These are phyloP conservation scores for Melastoma candidum DNA, from an alignment of 441 rosid species.

Conservation along the genomic window DNA sequence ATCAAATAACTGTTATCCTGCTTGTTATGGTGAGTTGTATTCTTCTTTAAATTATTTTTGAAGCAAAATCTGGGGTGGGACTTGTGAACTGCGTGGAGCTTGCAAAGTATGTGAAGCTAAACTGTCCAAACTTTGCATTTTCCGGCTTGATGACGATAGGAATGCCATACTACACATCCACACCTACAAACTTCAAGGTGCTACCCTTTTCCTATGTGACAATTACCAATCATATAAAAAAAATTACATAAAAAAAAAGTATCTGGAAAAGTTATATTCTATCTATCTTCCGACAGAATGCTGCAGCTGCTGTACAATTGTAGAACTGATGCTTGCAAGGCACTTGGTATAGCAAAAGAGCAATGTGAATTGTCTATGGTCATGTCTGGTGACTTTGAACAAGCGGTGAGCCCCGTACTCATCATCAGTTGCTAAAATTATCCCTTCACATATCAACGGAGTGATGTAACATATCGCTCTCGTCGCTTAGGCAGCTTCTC, in stretches of 20 bases:
- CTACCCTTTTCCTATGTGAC: slow-evolving; percentile 11
- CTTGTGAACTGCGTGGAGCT: slow-evolving; percentile 60
- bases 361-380: slow-evolving; percentile 85
- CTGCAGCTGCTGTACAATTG: slow-evolving; percentile 56
- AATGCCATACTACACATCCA: slow-evolving; percentile 78
- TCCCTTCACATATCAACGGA: no score
- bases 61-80: slow-evolving; percentile 82
- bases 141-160: slow-evolving; percentile 94
- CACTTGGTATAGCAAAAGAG: slow-evolving; percentile 53
- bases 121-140: slow-evolving; percentile 59
- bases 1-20: neutral
- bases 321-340: slow-evolving; percentile 69
- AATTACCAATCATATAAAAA: no score
- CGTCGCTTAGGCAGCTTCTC: no score
- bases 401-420: slow-evolving; percentile 40
- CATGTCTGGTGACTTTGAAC: slow-evolving; percentile 88
- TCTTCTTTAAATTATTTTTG: slow-evolving; percentile 6
- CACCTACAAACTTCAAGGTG: slow-evolving; percentile 85
- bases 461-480: no score
- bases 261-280: no score
- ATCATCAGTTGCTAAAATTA: neutral
- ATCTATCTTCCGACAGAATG: slow-evolving; percentile 2
- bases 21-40: no score
- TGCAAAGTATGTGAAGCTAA: slow-evolving; percentile 51
- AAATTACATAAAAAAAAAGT: no score